Evolutionary conservation across 257 asterid species (phyloP).

Genomic region (Solanum stenotomum): DNA sequence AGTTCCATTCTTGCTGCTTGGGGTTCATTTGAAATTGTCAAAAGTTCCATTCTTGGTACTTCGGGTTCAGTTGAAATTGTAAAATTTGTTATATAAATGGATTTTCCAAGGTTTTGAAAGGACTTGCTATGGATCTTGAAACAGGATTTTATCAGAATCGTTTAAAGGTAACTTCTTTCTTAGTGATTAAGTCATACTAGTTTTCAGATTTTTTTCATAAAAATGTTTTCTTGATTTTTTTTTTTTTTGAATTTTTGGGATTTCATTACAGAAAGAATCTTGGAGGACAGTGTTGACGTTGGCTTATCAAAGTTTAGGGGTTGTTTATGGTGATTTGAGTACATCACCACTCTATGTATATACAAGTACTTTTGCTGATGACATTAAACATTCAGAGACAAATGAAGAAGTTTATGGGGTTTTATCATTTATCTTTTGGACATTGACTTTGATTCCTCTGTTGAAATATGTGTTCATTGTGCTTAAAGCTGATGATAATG

Average conservation of each 20-base stretch:
- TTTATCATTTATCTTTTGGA: conserved; percentile 74
- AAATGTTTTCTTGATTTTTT: not conserved
- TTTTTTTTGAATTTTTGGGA: not conserved
- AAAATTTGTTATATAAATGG: conserved; percentile 29
- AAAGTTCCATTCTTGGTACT: conserved; percentile 15
- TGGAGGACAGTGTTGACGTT: conserved; percentile 72
- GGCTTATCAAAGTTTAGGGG: conserved; percentile 89
- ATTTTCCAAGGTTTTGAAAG: conserved; percentile 27
- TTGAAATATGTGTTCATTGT: conserved; percentile 79
- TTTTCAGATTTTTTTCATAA: not conserved
- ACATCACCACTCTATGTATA: conserved; percentile 80
- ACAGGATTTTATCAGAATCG: conserved; percentile 40
- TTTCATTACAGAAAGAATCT: conserved; percentile 58
- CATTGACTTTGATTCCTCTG: conserved; percentile 68
- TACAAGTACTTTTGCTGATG: conserved; percentile 81
- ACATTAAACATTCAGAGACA: conserved; percentile 59
- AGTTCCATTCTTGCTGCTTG: conserved; percentile 19
- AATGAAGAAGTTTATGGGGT: conserved; percentile 86
- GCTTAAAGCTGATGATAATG: conserved; percentile 87
- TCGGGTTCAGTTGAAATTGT: conserved; percentile 18
- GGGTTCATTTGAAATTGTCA: conserved; percentile 17
- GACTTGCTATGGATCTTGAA: conserved; percentile 62
- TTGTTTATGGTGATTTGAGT: conserved; percentile 91
- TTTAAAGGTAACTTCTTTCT: conserved; percentile 36
- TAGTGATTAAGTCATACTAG: not conserved